Evolutionary conservation across 139 green algal species (phyloP).

Genomic region (Chlorella sorokiniana): DNA sequence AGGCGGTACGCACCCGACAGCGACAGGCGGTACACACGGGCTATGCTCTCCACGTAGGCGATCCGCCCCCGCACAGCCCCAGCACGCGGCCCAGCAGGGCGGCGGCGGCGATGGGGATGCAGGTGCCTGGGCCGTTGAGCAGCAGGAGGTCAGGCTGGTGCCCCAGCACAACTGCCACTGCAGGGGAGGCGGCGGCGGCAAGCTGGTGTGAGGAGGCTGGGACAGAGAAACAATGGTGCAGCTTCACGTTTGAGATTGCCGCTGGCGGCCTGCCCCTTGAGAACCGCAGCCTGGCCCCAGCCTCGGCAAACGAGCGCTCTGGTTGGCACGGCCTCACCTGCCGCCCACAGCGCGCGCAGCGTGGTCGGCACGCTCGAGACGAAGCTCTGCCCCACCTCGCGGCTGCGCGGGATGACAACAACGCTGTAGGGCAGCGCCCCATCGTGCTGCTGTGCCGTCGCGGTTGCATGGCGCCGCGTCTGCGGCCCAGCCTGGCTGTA

Average conservation of each 20-base stretch:
- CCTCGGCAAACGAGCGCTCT: not conserved
- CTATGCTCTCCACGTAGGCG: constrained; percentile 91
- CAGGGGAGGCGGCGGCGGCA: not conserved
- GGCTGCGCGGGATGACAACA: not conserved
- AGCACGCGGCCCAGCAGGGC: constrained; percentile 52
- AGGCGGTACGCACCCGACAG: constrained; percentile 49
- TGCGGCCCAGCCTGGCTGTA: not conserved
- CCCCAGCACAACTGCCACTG: constrained; percentile 13
- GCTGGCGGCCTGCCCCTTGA: too few species aligned
- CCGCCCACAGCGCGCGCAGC: constrained; percentile 50
- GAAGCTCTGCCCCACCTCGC: constrained; percentile 88
- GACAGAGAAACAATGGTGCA: too few species aligned
- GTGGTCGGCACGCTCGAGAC: constrained; percentile 74
- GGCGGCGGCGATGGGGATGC: constrained; percentile 77
- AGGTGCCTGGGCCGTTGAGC: constrained; percentile 89
- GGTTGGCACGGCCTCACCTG: constrained; percentile 47
- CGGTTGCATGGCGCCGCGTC: not conserved
- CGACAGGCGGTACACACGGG: constrained; percentile 72
- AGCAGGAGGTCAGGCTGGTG: constrained; percentile 60
- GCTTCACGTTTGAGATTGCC: too few species aligned
- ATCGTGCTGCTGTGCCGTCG: not conserved
- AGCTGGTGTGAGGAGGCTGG: not conserved
- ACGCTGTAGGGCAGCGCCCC: constrained; percentile 1
- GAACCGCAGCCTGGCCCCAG: not conserved
- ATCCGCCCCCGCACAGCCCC: constrained; percentile 49